Conservation (phyloP, 495 filamentous ascomycete species). For the Lindgomyces ingoldianus region DNA sequence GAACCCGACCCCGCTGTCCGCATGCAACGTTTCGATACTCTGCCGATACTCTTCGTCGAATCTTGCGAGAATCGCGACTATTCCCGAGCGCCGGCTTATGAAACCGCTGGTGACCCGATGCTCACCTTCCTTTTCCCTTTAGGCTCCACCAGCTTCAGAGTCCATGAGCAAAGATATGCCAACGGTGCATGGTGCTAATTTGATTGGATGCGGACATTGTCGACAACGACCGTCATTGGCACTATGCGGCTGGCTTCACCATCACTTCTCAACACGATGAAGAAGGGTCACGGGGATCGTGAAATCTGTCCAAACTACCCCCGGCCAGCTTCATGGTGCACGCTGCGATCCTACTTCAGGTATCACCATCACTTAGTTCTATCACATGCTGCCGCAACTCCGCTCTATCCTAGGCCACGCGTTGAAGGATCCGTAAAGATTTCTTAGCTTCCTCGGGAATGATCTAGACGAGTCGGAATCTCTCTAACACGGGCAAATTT, state of each 20-base stretch:
- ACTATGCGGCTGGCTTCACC: not conserved
- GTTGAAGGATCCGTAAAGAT: too few species aligned
- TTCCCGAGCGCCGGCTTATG: not conserved
- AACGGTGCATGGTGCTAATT: not conserved
- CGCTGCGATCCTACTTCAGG: slow-evolving; percentile 1
- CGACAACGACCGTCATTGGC: too few species aligned
- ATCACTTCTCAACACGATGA: not conserved
- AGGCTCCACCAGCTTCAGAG: not conserved
- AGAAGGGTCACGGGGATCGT: slow-evolving; percentile 21
- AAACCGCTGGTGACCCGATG: too few species aligned
- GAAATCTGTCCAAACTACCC: not conserved
- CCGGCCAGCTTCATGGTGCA: not conserved
- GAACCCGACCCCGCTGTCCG: slow-evolving; percentile 1
- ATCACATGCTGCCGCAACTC: not conserved
- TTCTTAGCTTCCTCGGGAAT: too few species aligned
- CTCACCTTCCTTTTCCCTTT: slow-evolving; percentile 5
- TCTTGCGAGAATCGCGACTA: not conserved
- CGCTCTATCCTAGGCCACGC: not conserved
- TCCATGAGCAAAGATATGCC: not conserved
- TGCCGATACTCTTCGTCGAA: not conserved
- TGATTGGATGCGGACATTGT: too few species aligned
- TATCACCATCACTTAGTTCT: not conserved
- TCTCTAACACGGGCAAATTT: too few species aligned
- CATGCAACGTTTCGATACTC: slow-evolving; percentile 8
- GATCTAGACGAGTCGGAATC: too few species aligned